These are phyloP conservation scores for Myriosclerotinia duriaeana DNA, from an alignment of 2,329 filamentous ascomycete genomes.

Conservation along the genomic window DNA sequence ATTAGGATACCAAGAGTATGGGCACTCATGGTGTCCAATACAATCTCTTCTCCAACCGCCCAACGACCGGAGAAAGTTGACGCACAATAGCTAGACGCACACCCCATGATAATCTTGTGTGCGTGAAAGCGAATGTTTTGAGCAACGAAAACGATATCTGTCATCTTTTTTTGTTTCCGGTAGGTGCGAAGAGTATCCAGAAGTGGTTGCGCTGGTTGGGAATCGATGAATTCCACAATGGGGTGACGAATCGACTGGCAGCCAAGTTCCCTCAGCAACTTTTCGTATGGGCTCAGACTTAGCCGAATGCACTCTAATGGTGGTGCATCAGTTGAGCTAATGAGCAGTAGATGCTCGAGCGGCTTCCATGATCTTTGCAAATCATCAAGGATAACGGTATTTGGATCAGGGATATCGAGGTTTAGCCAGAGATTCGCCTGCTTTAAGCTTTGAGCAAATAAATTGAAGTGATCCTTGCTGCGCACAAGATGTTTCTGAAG, in stretches of 20 bases:
- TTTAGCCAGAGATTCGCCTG: slow-evolving; percentile 31
- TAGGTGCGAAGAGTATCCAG: slow-evolving; percentile 2
- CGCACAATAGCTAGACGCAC: background rate
- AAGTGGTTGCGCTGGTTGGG: slow-evolving; percentile 19
- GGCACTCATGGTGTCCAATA: background rate
- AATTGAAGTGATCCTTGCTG: slow-evolving; percentile 20
- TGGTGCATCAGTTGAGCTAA: slow-evolving; percentile 34
- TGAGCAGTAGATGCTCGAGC: slow-evolving; percentile 31
- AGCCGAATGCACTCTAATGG: slow-evolving; percentile 30
- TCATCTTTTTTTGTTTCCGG: slow-evolving; percentile 10
- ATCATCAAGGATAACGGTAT: slow-evolving; percentile 21
- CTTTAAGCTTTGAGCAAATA: background rate
- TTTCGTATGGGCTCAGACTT: slow-evolving; percentile 32
- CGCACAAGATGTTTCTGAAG: slow-evolving; percentile 29
- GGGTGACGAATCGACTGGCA: slow-evolving; percentile 34
- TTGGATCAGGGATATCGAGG: slow-evolving; percentile 19
- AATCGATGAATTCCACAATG: slow-evolving; percentile 22
- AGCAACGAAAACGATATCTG: slow-evolving; percentile 5
- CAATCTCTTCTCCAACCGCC: background rate
- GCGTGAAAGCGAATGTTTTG: slow-evolving; percentile 1
- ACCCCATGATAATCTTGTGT: slow-evolving; percentile 1
- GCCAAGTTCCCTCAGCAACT: slow-evolving; percentile 31
- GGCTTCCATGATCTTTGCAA: slow-evolving; percentile 31
- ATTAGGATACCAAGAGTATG: slow-evolving; percentile 5
- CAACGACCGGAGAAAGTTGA: slow-evolving; percentile 2